Evolutionary conservation across 768 basidiomycete species (phyloP), one percentile per base, ranked within the genome.

Genomic region (Dioszegia crocea): DNA sequence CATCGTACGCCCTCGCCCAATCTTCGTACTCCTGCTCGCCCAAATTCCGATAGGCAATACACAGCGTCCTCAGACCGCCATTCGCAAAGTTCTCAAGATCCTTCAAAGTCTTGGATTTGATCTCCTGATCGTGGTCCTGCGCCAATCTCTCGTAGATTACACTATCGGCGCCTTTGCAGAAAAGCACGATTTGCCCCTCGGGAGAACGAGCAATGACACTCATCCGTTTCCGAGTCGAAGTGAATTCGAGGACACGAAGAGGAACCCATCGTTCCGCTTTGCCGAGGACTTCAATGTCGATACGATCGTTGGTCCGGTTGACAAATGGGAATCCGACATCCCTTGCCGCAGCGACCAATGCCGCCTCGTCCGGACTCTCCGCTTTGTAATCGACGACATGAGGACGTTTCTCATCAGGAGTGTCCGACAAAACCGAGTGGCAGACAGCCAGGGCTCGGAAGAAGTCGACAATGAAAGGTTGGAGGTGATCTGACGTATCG

Each of bases 71-170:
- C 75, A 99, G 73, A 17, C 94, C 94, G 46, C 82, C 87, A 63
- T 97, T 99, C 55, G 94, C 94, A 76, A 96, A 96, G 59, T 80
- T 80, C 77, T 97, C 93, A 85, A 97, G 88, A 72, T 98, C 91
- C 75, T 83, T 83, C 65, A 80, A 81, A 43, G 93, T 97, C 73
- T 84, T 80, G 43, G 84, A 85, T 80, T 89, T 89, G 63, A 96
- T 68, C 40, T 63, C 79, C 1, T 81, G 80, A 68, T 94, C 89
- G 70, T 89, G 89, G 64, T 88, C 83, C 46, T 80, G 78, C n/a
- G 84, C 82, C 2, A 98, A 82, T 11, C 93, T 85, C 65, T 86
- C 85, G 71, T 93, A 94, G 67, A 98, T 88, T 68, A 98, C 91
- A 65, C 85, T 88, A 77, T 98, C 94, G 14, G 94, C 94, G n/a